Evolutionary conservation across 2,329 filamentous ascomycete species (phyloP).

Genomic region (Hymenoscyphus albidus): DNA sequence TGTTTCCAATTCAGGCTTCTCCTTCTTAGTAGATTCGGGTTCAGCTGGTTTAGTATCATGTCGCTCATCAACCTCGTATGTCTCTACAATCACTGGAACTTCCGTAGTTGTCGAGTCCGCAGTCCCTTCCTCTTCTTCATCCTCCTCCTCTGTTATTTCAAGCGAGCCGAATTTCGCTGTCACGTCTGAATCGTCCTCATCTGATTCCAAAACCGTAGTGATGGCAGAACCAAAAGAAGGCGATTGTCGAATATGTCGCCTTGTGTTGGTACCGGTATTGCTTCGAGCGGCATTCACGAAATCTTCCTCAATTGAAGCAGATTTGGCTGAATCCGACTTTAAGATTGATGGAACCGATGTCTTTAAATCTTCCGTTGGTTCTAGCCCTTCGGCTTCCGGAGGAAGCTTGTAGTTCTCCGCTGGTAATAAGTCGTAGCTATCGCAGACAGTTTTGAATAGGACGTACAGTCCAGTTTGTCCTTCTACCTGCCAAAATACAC

Average conservation of each 20-base stretch:
- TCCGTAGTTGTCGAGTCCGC: conserved; percentile 16
- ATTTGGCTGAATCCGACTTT: conserved; percentile 34
- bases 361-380: conserved; percentile 47
- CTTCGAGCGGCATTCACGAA: conserved; percentile 45
- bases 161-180: conserved; percentile 45
- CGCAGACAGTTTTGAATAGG: conserved; percentile 96
- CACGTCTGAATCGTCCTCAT: conserved; percentile 65
- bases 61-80: conserved; percentile 27
- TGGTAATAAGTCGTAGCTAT: conserved; percentile 82
- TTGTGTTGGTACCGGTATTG: conserved; percentile 60
- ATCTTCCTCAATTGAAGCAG: conserved; percentile 45
- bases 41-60: conserved; percentile 14
- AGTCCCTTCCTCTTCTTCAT: conserved; percentile 35
- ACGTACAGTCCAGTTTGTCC: conserved; percentile 87
- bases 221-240: conserved; percentile 76
- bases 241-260: conserved; percentile 75
- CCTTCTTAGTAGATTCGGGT: conserved; percentile 9
- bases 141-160: conserved; percentile 43
- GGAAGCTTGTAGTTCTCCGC: conserved; percentile 96
- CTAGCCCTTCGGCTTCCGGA: conserved; percentile 83
- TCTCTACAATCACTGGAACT: conserved; percentile 33
- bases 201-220: conserved; percentile 76
- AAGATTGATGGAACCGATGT: conserved; percentile 35
- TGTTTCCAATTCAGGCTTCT: conserved; percentile 8
- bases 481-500: conserved; percentile 93